These are phyloP conservation scores for Ophiostoma pallidulum DNA, from an alignment of 2,329 filamentous ascomycete species.

Conservation along the genomic window DNA sequence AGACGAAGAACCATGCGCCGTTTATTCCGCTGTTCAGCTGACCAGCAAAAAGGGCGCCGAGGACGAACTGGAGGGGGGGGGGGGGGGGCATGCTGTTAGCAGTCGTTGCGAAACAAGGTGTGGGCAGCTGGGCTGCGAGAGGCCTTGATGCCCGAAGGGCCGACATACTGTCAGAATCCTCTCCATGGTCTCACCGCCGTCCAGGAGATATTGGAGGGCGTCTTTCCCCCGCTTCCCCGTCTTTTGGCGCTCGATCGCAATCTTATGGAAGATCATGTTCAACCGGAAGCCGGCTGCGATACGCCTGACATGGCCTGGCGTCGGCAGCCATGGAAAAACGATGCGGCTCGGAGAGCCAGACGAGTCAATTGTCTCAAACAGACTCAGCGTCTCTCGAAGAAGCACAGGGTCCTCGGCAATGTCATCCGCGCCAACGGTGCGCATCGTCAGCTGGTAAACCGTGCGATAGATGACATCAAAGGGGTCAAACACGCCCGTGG, in stretches of 20 bases:
- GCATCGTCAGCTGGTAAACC: conserved; percentile 48
- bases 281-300: conserved; percentile 36
- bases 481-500: conserved; percentile 35
- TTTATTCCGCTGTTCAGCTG: conserved; percentile 48
- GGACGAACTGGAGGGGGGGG: conserved; percentile 31
- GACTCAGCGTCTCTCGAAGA: conserved; percentile 31
- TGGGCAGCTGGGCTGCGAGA: no score
- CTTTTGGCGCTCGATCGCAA: conserved; percentile 36
- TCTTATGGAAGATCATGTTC: conserved; percentile 37
- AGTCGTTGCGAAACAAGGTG: not conserved
- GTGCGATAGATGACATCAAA: conserved; percentile 44
- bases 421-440: conserved; percentile 43
- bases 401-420: conserved; percentile 38
- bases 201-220: conserved; percentile 43
- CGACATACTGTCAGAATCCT: conserved; percentile 33
- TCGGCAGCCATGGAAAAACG: conserved; percentile 44
- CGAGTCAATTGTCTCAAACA: conserved; percentile 39
- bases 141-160: no score
- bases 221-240: conserved; percentile 36
- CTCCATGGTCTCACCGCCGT: conserved; percentile 36
- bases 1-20: conserved; percentile 41
- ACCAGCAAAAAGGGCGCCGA: conserved; percentile 47
- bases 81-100: not conserved
- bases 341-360: conserved; percentile 34
- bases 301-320: conserved; percentile 32